Evolutionary conservation across 164 flowering plant species (phyloP), one percentile per base, ranked within the genome.

Genomic region (Kingdonia uniflora): DNA sequence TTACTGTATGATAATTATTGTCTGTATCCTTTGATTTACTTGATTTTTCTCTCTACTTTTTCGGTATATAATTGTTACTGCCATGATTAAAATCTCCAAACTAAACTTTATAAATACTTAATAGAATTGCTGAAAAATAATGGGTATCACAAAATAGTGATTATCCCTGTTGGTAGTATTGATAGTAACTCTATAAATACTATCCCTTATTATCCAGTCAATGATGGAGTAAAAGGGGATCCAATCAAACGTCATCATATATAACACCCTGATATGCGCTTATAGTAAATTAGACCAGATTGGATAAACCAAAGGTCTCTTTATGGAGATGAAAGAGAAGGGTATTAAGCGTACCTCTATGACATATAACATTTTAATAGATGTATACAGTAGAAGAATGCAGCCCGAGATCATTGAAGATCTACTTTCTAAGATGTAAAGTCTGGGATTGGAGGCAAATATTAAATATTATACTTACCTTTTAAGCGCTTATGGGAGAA

Each of bases 241-340:
- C 24, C 44, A 68, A 42, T 74, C 97, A 11, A 81, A 85, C 72
- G 70, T 79, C 38, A 65, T 85, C 25, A 68, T 91, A 19, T 87
- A 81, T 46, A 87, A 87, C 71, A 91, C 87, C 43, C 56, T 91
- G 50, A 85, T 91, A 80, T 76, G 85, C 72, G 86, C 87, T 43
- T 85, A 80, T 38, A 14, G 73, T 60, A 87, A 91, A 60, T 73
- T 83, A 42, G 74, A 79, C 63, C 80, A 72, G 35, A 52, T 83
- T 60, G 97, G 87, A 68, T 92, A 91, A 71, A 96, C 85, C 17
- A 96, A 91, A 73, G 96, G 87, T 45, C 87, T 91, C 37, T 91
- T 78, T 61, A 50, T 66, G 49, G 97, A 91, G 70, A 83, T 91
- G 90, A 91, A 76, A 66, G 53, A 56, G 14, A 83, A 78, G 62